These are phyloP conservation scores for Nematodospora valgi DNA, from an alignment of 805 yeast genomes.

Conservation along the genomic window DNA sequence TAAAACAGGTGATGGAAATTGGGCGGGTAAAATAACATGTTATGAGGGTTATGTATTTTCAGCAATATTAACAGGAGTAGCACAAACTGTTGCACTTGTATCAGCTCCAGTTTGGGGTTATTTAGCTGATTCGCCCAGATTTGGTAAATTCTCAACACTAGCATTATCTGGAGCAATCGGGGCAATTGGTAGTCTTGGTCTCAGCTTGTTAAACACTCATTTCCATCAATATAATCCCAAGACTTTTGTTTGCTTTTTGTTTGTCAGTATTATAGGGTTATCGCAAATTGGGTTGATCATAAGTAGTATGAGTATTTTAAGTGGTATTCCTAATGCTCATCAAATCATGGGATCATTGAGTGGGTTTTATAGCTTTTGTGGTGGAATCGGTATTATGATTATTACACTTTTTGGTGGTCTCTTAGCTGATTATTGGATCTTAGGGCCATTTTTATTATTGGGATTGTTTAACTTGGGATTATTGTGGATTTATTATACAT, in stretches of 20 bases:
- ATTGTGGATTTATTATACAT: slow-evolving; percentile 12
- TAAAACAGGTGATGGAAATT: slow-evolving; percentile 20
- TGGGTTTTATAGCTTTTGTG: slow-evolving; percentile 66
- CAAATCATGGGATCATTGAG: slow-evolving; percentile 59
- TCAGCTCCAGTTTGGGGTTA: slow-evolving; percentile 65
- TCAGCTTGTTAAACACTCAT: slow-evolving; percentile 16
- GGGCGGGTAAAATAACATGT: slow-evolving; percentile 37
- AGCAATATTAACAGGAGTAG: slow-evolving; percentile 67
- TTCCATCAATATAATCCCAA: slow-evolving; percentile 28
- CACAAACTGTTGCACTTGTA: slow-evolving; percentile 53
- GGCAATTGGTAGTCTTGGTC: slow-evolving; percentile 35
- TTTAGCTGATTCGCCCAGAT: slow-evolving; percentile 42
- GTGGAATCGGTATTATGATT: slow-evolving; percentile 63
- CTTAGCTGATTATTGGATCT: slow-evolving; percentile 53
- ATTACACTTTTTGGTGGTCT: slow-evolving; percentile 61
- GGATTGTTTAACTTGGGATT: slow-evolving; percentile 35
- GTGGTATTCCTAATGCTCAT: slow-evolving; percentile 20
- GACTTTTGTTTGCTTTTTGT: slow-evolving; percentile 33
- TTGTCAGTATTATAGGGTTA: slow-evolving; percentile 47
- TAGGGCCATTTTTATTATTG: slow-evolving; percentile 57
- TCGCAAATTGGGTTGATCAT: slow-evolving; percentile 63
- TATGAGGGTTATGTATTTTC: slow-evolving; percentile 62
- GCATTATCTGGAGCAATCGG: slow-evolving; percentile 43
- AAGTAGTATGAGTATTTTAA: slow-evolving; percentile 58
- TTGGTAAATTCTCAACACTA: slow-evolving; percentile 27